Percentiles rank a stretch among this genome's conserved stretches.
Conservation (phyloP, 2,329 filamentous ascomycete genomes). For the Penicillium polonicum region DNA sequence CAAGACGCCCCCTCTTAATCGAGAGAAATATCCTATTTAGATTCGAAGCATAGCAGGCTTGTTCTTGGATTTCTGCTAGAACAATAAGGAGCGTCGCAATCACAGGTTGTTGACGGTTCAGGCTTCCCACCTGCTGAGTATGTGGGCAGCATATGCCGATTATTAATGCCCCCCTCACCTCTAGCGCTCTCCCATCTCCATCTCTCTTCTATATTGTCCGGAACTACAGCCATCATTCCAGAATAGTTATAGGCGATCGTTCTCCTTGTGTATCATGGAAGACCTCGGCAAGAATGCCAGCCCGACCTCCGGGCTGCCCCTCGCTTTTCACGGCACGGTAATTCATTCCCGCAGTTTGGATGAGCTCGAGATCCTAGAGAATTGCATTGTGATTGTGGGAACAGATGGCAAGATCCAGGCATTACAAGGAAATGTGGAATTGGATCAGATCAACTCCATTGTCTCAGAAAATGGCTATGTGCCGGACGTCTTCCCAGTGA, state of each 20-base stretch:
- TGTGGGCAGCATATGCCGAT: background rate
- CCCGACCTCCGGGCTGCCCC: constrained; percentile 21
- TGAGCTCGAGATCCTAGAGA: constrained; percentile 32
- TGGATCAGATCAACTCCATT: constrained; percentile 24
- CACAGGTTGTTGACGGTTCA: background rate
- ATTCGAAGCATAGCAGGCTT: background rate
- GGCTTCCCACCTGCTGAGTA: background rate
- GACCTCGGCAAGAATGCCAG: constrained; percentile 9
- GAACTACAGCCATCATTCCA: background rate
- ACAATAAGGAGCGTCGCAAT: background rate
- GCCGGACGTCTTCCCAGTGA: constrained; percentile 28
- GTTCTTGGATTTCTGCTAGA: background rate
- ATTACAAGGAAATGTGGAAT: constrained; percentile 24
- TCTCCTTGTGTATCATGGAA: constrained; percentile 2
- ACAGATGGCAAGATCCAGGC: constrained; percentile 31
- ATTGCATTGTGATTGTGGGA: constrained; percentile 35
- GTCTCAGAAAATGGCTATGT: constrained; percentile 28
- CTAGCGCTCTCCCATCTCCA: background rate
- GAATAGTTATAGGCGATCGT: background rate
- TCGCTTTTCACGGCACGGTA: constrained; percentile 38
- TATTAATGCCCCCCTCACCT: constrained; percentile 11
- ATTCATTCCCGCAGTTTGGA: constrained; percentile 30
- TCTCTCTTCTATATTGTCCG: background rate
- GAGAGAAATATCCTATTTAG: background rate
- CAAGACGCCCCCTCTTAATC: background rate